Evolutionary conservation across 2,329 filamentous ascomycete genomes (phyloP).

Genomic region (Ceratocystis papillata): DNA sequence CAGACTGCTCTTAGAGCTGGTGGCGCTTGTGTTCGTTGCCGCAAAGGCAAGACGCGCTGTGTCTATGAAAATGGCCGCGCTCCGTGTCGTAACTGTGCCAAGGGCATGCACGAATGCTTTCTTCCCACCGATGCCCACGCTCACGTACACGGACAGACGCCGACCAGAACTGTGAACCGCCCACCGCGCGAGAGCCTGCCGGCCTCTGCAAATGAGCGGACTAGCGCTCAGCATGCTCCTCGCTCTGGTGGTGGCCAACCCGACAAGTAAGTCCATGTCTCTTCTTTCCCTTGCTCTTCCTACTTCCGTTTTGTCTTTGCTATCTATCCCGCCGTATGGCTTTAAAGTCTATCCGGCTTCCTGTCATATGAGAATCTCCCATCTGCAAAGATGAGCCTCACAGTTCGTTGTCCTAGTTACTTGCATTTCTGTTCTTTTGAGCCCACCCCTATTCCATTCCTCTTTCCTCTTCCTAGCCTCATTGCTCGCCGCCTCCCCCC

Average conservation of each 20-base stretch:
- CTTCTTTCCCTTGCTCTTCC: background rate
- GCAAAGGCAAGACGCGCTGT: constrained; percentile 54
- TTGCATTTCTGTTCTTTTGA: too few species aligned
- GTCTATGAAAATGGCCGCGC: constrained; percentile 52
- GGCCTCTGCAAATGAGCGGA: constrained; percentile 35
- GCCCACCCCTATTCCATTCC: background rate
- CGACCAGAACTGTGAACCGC: constrained; percentile 40
- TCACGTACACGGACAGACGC: constrained; percentile 49
- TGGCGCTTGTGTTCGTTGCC: constrained; percentile 51
- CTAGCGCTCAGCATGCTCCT: constrained; percentile 33
- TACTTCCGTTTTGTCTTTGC: constrained; percentile 19
- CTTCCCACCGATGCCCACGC: constrained; percentile 50
- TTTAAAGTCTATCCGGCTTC: background rate
- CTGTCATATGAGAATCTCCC: too few species aligned
- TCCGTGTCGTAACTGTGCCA: constrained; percentile 54
- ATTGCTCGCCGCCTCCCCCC: background rate
- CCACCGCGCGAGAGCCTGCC: constrained; percentile 45
- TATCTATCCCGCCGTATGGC: background rate
- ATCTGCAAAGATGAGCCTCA: too few species aligned
- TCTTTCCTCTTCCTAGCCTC: constrained; percentile 12
- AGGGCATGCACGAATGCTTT: constrained; percentile 54
- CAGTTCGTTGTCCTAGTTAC: too few species aligned
- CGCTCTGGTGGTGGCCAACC: constrained; percentile 38
- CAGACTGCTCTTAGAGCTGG: constrained; percentile 50
- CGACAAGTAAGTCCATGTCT: constrained; percentile 44